Percentiles rank a stretch among this genome's conserved stretches.
Conservation (phyloP, 2,329 filamentous ascomycete genomes). For the Beauveria caledonica region DNA sequence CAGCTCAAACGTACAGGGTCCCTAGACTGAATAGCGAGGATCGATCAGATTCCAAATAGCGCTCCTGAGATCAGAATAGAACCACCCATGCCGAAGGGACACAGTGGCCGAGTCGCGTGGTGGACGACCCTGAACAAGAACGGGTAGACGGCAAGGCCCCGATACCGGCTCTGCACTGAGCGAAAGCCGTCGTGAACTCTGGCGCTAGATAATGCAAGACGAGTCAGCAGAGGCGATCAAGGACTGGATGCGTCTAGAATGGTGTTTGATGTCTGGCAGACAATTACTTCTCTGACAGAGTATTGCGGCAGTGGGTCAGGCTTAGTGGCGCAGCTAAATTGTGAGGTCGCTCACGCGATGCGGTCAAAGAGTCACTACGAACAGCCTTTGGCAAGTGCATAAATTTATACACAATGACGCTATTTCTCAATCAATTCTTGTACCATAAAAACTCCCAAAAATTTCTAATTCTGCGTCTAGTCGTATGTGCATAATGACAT, state of each 20-base stretch:
- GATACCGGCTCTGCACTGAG: background rate
- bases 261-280: background rate
- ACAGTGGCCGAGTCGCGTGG: too few species aligned
- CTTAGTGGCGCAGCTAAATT: background rate
- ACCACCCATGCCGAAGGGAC: background rate
- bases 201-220: background rate
- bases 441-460: too few species aligned
- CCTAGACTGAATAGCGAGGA: background rate
- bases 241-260: background rate
- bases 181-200: background rate
- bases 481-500: background rate
- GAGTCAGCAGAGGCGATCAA: background rate
- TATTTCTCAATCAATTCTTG: too few species aligned
- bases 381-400: background rate
- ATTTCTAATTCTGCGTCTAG: background rate
- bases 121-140: too few species aligned
- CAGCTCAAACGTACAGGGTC: too few species aligned
- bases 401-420: too few species aligned
- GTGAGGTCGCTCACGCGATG: background rate
- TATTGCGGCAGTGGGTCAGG: slow-evolving; percentile 6
- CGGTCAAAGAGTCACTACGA: background rate
- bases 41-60: background rate
- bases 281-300: background rate
- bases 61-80: background rate
- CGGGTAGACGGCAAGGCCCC: too few species aligned